Evolutionary conservation across 148 eudicot species (phyloP).

Genomic region (Arctostaphylos glauca): DNA sequence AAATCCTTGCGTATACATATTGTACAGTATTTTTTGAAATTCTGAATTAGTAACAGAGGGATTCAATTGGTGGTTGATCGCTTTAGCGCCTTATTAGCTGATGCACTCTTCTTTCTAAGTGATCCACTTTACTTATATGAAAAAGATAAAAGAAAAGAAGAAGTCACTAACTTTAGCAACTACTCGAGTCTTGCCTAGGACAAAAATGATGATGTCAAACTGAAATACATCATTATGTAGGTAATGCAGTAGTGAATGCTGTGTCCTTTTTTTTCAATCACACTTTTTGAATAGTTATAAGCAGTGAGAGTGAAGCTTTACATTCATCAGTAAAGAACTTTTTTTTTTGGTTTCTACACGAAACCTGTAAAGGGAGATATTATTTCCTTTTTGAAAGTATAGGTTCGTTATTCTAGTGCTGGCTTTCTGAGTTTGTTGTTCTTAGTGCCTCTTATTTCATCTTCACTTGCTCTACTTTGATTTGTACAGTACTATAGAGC

Average conservation of each 20-base stretch:
- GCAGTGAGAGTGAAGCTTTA: not conserved
- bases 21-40: not conserved
- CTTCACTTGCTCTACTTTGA: not conserved
- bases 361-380: not conserved
- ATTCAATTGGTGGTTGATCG: not conserved
- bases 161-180: slow-evolving; percentile 2
- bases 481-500: not conserved
- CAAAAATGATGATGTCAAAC: not conserved
- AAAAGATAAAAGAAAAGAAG: not conserved
- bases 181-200: not conserved
- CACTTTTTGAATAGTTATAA: not conserved
- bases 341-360: not conserved
- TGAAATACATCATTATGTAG: not conserved
- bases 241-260: not conserved
- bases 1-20: not conserved
- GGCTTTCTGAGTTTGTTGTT: not conserved
- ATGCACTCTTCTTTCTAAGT: not conserved
- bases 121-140: not conserved
- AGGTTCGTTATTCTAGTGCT: not conserved
- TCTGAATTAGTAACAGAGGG: not conserved
- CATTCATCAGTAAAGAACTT: not conserved
- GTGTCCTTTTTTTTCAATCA: not conserved
- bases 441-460: not conserved
- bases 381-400: slow-evolving; percentile 3
- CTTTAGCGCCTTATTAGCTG: not conserved